Base-by-base conservation (phyloP, 1,139 yeast species). In the Hyphopichia buzzinii region DNA sequence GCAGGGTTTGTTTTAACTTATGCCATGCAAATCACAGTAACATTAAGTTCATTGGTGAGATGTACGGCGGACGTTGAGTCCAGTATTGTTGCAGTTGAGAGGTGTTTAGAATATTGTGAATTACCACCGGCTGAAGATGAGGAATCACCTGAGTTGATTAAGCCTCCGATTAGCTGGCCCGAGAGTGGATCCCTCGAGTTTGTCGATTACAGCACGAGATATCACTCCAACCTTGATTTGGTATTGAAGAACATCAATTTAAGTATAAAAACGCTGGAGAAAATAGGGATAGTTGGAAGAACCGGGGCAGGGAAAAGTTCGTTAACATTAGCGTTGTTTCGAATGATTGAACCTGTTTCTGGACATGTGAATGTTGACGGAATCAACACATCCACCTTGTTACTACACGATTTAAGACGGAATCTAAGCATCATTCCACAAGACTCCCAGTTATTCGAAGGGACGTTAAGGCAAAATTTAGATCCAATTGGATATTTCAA, bases 291-390 rank as follows among this genome's bases (percentile, higher is more conserved):
- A 43, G 92, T 84, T 13, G 95, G 95, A 8, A 72, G 95, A 46
- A 85, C 95, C 0, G 95, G 95, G 29, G 90, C 94, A 1, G 95
- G 95, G 16, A 85, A 85, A 55, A 79, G 87, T 26, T 77, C 90
- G 2, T 61, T 85, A 33, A 79, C 87, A 1, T 58, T 84, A 48
- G 84, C 92, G 0, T 57, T 85, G n/a, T 85, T 84, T 64, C 68
- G 95, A 43, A 67, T 85, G 42, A 72, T 85, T 37, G 92, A 84
- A 50, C 78, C 90, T 0, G 66, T 66, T 2, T 61, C 49, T 2
- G 94, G 94, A 2, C 46, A 59, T 11, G 74, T 79, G 28, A 8
- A 7, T 4, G 23, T 80, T 39, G 86, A 79, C 53, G 69, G 59
- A 8, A 41, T 77, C 15, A 69, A 75, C 44, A 78, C 78, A 2